Base-by-base conservation (phyloP, 2,329 filamentous ascomycete species). In the Rhynchosporium agropyri region DNA sequence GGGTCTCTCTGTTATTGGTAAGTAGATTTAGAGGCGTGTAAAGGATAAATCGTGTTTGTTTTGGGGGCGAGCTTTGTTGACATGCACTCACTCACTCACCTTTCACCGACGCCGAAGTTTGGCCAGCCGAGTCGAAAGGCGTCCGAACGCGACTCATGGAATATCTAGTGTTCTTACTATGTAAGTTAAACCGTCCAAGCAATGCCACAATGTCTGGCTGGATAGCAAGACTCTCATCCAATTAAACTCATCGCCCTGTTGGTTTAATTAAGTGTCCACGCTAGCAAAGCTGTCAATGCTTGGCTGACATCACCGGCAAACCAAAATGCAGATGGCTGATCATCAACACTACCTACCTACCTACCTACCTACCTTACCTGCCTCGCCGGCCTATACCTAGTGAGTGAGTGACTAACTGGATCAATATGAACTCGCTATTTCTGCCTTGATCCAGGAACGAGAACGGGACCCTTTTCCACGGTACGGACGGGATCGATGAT, bases 261-360 rank as follows among this genome's bases (percentile, higher is more conserved):
- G 20, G 20, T 20, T 20, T 20, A n/a, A 7, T 46, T 3, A n/a
- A 46, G 33, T 4, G n/a, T 46, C 8, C 7, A 20, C 43, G 43
- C 43, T 20, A 20, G 20, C 13, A 7, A 20, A 13, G 15, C 5
- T 46, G n/a, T 7, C 15, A 46, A 46, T 46, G 43, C 53, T 56
- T 56, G 53, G 53, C 53, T 56, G 53, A 56, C 53, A 36, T 28
- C 38, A 56, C 53, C 9, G 26, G 38, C 28, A 28, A n/a, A 4
- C 26, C 31, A 56, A 56, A 31, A 56, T 56, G 15, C 31, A 40
- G 28, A 43, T 9, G 20, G 38, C 33, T 54, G 48, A 58, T 26
- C 20, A n/a, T 20, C 43, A 15, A 29, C 10, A 36, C 55, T 36
- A 20, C 20, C 20, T 20, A 20, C 20, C 20, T 20, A 20, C 20